A percentile compares a stretch with the other conserved stretches of the same genome.
Evolutionary conservation across 305 asterid genomes (phyloP).

Genomic region (Nicotiana rustica): DNA sequence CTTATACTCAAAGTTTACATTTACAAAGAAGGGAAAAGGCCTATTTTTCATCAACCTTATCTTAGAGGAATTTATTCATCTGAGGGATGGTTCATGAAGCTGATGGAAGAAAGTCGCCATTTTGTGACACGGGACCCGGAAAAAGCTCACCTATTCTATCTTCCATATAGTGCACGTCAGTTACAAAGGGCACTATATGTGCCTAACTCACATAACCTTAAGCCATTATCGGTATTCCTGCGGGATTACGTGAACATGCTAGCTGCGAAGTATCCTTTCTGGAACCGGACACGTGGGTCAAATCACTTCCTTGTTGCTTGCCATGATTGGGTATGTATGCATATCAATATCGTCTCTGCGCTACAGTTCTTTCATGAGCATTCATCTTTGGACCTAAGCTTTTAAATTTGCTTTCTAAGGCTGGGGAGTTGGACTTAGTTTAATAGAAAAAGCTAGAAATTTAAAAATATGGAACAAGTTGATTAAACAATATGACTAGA

Average conservation of each 20-base stretch:
- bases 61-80: constrained; percentile 83
- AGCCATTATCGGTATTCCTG: constrained; percentile 67
- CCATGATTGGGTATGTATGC: constrained; percentile 88
- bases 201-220: constrained; percentile 75
- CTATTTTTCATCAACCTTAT: constrained; percentile 76
- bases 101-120: constrained; percentile 65
- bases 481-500: neutral
- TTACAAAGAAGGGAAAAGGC: constrained; percentile 74
- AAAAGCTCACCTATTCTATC: constrained; percentile 87
- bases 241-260: constrained; percentile 74
- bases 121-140: constrained; percentile 74
- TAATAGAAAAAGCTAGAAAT: neutral
- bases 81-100: constrained; percentile 94
- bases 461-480: neutral
- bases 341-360: neutral
- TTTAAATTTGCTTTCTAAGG: neutral
- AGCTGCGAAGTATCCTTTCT: constrained; percentile 85
- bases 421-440: neutral
- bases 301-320: constrained; percentile 98
- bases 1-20: constrained; percentile 76
- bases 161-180: constrained; percentile 88
- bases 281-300: constrained; percentile 88
- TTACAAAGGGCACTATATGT: constrained; percentile 68
- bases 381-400: neutral
- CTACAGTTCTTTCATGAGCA: neutral